Percentiles rank a stretch among this genome's conserved stretches.
Evolutionary conservation across 805 yeast species (phyloP).

Genomic region (Candida gorgasii): DNA sequence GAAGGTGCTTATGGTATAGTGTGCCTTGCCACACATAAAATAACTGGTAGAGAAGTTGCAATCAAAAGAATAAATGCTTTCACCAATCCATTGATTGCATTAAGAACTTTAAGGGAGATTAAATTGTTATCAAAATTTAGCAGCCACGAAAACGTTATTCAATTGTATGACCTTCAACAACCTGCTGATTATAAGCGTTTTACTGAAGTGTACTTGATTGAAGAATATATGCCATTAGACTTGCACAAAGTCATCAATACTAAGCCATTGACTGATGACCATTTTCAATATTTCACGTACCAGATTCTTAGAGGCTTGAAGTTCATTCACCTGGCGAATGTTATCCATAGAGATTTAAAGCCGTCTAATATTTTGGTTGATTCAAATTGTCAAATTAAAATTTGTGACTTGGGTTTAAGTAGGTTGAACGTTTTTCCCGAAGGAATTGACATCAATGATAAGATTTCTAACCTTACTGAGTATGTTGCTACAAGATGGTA

Average conservation of each 20-base stretch:
- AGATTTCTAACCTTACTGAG: constrained; percentile 61
- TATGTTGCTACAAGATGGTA: constrained; percentile 88
- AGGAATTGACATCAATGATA: background rate
- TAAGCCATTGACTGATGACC: constrained; percentile 61
- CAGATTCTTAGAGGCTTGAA: constrained; percentile 72
- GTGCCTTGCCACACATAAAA: constrained; percentile 64
- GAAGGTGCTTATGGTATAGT: constrained; percentile 86
- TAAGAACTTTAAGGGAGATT: constrained; percentile 71
- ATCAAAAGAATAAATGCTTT: constrained; percentile 78
- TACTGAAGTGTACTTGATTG: constrained; percentile 72
- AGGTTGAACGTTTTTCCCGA: constrained; percentile 36
- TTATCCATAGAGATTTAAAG: constrained; percentile 75
- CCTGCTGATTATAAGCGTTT: constrained; percentile 61
- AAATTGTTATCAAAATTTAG: constrained; percentile 63
- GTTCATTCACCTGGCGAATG: constrained; percentile 69
- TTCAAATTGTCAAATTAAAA: constrained; percentile 70
- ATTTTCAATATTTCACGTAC: constrained; percentile 67
- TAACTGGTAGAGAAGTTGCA: constrained; percentile 65
- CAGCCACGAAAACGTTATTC: constrained; percentile 68
- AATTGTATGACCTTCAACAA: constrained; percentile 63
- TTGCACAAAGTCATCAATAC: constrained; percentile 61
- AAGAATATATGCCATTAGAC: constrained; percentile 79
- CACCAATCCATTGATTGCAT: constrained; percentile 60
- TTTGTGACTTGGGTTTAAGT: constrained; percentile 79
- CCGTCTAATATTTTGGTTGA: constrained; percentile 71